Base-by-base conservation (phyloP, 129 eudicot species). In the Lactuca sativa region DNA sequence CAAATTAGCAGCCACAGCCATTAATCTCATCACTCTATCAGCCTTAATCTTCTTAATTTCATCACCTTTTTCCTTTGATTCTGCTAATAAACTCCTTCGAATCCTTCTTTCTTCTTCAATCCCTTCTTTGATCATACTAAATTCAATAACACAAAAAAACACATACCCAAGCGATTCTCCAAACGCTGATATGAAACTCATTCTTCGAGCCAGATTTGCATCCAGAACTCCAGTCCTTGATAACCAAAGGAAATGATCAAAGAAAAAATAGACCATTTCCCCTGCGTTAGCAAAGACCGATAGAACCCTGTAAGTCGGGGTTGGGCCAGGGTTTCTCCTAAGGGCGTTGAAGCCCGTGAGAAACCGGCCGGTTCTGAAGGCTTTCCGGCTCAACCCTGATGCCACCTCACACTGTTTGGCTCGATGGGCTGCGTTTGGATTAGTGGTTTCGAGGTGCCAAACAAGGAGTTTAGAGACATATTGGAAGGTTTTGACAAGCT, bases 211-310 rank as follows among this genome's bases (percentile, higher is more conserved):
- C 14, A 90, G 37, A 7, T 81, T 80, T 1, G 86, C 80, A 8
- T 95, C 96, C 51, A 90, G 38, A 30, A 90, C 96, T 18, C 97
- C 96, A 0, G 84, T 73, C 40, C 99, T 80, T 13, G 97, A 76
- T 56, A 95, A 16, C 99, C 99, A 95, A 1, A 84, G 81, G 53
- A 90, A 85, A 68, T 95, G 99, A 85, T 95, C 97, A 56, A 95
- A 95, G 65, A 95, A 95, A 84, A 95, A 90, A 84, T 90, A 95
- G 31, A 95, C 99, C 99, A 95, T 95, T 74, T 95, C 97, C 1
- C 99, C 99, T 1, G 95, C 83, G 62, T 95, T 95, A 43, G 89
- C 83, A 5, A 90, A 86, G 55, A 95, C 79, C 0, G 96, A 84
- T 4, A 95, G 88, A 18, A 77, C 17, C 73, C 82, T 88, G 61